Conservation (phyloP, 148 eudicot genomes). For the Chenopodium suecicum region DNA sequence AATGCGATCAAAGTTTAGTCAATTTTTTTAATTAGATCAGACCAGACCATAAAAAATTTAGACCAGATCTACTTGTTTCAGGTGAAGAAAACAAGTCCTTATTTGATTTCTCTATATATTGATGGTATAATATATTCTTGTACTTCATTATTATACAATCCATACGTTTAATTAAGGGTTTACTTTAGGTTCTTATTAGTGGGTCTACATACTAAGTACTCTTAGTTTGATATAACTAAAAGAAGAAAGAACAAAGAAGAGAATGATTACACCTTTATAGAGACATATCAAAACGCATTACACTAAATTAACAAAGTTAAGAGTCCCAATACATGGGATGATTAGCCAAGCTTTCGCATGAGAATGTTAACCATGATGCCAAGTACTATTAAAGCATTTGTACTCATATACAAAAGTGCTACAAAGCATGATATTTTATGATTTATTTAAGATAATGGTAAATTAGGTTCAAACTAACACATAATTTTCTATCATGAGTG, state of each 20-base stretch:
- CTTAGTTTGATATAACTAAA: slow-evolving; percentile 16
- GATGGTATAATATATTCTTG: not conserved
- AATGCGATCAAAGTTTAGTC: too few relatives aligned
- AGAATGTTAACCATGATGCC: not conserved
- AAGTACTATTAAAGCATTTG: not conserved
- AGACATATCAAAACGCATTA: not conserved
- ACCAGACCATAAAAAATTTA: too few relatives aligned
- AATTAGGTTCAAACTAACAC: too few relatives aligned
- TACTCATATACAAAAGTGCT: not conserved
- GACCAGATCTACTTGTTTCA: too few relatives aligned
- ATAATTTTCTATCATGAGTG: too few relatives aligned
- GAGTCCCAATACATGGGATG: not conserved
- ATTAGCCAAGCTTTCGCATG: not conserved
- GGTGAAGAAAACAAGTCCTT: too few relatives aligned
- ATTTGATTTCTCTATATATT: not conserved
- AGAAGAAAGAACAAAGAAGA: slow-evolving; percentile 23
- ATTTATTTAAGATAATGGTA: too few relatives aligned
- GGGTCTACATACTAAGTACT: slow-evolving; percentile 30
- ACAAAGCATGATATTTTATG: not conserved
- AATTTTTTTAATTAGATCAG: too few relatives aligned
- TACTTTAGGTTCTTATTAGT: not conserved
- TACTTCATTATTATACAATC: not conserved
- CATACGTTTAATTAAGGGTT: slow-evolving; percentile 8
- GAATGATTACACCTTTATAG: slow-evolving; percentile 15
- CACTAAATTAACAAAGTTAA: not conserved